Conservation (phyloP, 768 basidiomycete species). For the Leucosporidium yakuticum region DNA sequence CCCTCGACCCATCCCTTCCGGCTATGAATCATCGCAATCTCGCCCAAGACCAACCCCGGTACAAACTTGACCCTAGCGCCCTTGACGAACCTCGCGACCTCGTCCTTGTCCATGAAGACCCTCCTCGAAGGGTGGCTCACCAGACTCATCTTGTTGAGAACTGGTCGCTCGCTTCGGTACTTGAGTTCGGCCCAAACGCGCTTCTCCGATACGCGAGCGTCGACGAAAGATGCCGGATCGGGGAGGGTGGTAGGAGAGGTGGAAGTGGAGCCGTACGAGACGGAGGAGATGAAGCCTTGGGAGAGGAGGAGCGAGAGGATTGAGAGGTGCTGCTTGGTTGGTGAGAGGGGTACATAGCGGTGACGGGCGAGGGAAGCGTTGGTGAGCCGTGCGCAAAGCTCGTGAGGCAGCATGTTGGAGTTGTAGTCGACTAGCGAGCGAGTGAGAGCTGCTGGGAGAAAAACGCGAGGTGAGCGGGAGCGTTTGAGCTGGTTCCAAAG, state of each 20-base stretch:
- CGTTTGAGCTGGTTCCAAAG: too few species aligned
- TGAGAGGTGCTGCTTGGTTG: slow-evolving; percentile 82
- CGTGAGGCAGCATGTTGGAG: slow-evolving; percentile 51
- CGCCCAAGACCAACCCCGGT: slow-evolving; percentile 81
- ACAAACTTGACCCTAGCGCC: slow-evolving; percentile 75
- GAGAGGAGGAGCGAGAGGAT: slow-evolving; percentile 89
- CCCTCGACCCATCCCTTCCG: slow-evolving; percentile 85
- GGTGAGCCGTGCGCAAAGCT: slow-evolving; percentile 68
- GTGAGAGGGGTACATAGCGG: slow-evolving; percentile 65
- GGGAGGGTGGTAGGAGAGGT: slow-evolving; percentile 55
- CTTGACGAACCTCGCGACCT: slow-evolving; percentile 70
- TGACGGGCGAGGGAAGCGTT: slow-evolving; percentile 88
- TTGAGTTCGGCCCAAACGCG: slow-evolving; percentile 93
- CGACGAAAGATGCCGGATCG: slow-evolving; percentile 58
- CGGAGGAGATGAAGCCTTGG: slow-evolving; percentile 73
- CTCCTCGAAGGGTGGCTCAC: slow-evolving; percentile 77
- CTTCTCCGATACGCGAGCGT: slow-evolving; percentile 58
- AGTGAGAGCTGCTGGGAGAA: too few species aligned
- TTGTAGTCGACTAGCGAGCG: background rate
- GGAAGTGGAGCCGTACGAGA: slow-evolving; percentile 66
- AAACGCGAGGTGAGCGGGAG: too few species aligned
- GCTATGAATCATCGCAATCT: slow-evolving; percentile 74
- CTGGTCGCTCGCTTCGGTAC: slow-evolving; percentile 82
- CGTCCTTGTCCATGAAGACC: slow-evolving; percentile 65
- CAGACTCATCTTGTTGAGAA: slow-evolving; percentile 70